Evolutionary conservation across 371 early-diverging fungal genomes (phyloP).

Genomic region (Circinella umbellata): DNA sequence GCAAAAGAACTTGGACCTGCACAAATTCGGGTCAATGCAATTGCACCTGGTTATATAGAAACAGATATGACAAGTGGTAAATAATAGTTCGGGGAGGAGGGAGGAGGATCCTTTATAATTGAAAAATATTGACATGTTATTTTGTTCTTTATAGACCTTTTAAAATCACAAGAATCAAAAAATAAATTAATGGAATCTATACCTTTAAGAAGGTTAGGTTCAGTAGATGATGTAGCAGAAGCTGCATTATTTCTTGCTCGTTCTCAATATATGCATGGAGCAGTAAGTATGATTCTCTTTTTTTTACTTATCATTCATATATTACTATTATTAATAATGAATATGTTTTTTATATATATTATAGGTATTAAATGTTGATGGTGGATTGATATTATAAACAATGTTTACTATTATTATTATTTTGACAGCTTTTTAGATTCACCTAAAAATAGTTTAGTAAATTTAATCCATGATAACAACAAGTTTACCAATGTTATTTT

Average conservation of each 20-base stretch:
- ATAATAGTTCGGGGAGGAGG: not conserved
- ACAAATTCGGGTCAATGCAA: conserved; percentile 78
- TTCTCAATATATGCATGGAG: conserved; percentile 72
- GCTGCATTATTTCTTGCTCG: conserved; percentile 70
- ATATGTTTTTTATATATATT: not conserved
- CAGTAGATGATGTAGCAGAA: conserved; percentile 66
- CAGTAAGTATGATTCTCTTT: not conserved
- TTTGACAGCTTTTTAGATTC: too few species aligned
- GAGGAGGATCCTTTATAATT: not conserved
- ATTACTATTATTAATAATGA: not conserved
- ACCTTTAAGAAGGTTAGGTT: conserved; percentile 66
- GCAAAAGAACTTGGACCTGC: conserved; percentile 82
- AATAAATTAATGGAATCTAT: conserved; percentile 47
- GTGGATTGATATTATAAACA: conserved; percentile 64
- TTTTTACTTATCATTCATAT: not conserved
- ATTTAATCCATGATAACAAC: too few species aligned
- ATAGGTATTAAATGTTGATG: conserved; percentile 68
- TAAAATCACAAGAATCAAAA: conserved; percentile 33
- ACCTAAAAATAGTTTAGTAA: too few species aligned
- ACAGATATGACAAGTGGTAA: conserved; percentile 82
- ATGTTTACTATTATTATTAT: too few species aligned
- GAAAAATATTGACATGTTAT: not conserved
- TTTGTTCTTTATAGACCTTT: not conserved
- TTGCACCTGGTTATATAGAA: conserved; percentile 90
- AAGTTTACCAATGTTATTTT: too few species aligned